A percentile compares a stretch with the other conserved stretches of the same genome.
These are phyloP conservation scores for Tolypocladium tropicale DNA, from an alignment of 2,329 filamentous ascomycete genomes.

Conservation along the genomic window DNA sequence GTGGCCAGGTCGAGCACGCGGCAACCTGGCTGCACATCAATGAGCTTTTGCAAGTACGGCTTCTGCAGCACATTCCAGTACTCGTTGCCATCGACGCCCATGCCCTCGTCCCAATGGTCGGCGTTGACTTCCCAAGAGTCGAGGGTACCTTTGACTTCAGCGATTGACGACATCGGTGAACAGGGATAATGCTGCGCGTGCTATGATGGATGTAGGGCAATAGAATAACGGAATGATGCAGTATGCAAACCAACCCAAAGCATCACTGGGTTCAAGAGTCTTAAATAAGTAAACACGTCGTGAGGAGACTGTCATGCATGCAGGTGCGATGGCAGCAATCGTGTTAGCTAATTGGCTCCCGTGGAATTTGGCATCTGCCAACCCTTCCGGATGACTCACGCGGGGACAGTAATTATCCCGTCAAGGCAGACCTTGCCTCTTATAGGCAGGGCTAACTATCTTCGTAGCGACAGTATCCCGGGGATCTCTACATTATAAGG, in stretches of 20 bases:
- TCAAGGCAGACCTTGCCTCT: too few relatives aligned
- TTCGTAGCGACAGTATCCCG: too few relatives aligned
- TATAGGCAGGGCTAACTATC: too few relatives aligned
- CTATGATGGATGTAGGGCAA: not conserved
- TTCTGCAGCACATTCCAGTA: conserved; percentile 33
- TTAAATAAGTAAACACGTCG: not conserved
- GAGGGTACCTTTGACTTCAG: conserved; percentile 9
- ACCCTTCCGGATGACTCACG: not conserved
- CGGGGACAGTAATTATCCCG: not conserved
- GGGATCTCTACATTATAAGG: too few relatives aligned
- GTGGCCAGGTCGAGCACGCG: conserved; percentile 36
- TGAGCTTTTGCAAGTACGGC: conserved; percentile 27
- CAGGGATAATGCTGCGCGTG: not conserved
- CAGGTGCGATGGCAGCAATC: not conserved
- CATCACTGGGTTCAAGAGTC: not conserved
- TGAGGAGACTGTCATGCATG: not conserved
- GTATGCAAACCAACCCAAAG: not conserved
- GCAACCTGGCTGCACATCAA: conserved; percentile 11
- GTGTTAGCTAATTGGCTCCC: not conserved
- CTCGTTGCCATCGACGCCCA: conserved; percentile 30
- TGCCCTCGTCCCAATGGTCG: conserved; percentile 27
- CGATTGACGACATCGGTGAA: not conserved
- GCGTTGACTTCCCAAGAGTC: conserved; percentile 31
- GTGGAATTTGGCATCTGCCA: too few relatives aligned
- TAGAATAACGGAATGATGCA: too few relatives aligned